Conservation (phyloP, 2,329 filamentous ascomycete species). For the Mycosphaerella sp. region DNA sequence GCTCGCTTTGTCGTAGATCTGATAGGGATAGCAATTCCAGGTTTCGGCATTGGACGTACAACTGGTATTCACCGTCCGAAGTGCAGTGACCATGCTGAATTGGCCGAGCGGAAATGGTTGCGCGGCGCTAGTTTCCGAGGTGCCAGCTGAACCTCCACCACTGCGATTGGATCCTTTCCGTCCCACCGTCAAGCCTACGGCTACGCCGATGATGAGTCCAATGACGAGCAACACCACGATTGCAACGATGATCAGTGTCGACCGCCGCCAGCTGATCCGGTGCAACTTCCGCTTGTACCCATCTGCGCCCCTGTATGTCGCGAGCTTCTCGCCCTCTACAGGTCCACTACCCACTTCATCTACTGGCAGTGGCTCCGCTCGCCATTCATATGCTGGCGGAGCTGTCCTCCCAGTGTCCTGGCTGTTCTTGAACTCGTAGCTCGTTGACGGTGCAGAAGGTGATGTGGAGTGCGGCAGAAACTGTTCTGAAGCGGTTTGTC, state of each 20-base stretch:
- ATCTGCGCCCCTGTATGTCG: conserved; percentile 22
- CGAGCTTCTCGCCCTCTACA: conserved; percentile 30
- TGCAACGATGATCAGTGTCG: conserved; percentile 35
- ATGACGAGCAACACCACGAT: conserved; percentile 36
- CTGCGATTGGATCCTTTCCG: conserved; percentile 10
- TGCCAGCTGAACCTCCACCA: background rate
- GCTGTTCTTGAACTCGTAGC: conserved; percentile 10
- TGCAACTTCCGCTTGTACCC: conserved; percentile 10
- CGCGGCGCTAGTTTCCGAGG: background rate
- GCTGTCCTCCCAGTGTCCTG: conserved; percentile 17
- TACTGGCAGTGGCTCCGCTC: conserved; percentile 13
- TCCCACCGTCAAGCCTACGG: conserved; percentile 30
- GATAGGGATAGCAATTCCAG: conserved; percentile 58
- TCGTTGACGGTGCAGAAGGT: background rate
- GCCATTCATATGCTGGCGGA: conserved; percentile 28
- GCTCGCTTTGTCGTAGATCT: conserved; percentile 40
- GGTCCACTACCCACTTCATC: conserved; percentile 16
- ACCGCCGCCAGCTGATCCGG: conserved; percentile 37
- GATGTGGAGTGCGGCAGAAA: background rate
- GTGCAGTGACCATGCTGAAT: conserved; percentile 56
- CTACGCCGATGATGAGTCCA: conserved; percentile 38
- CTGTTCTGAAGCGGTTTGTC: conserved; percentile 11
- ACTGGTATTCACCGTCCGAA: conserved; percentile 48
- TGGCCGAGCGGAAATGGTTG: conserved; percentile 54
- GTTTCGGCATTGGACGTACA: conserved; percentile 55